These are phyloP conservation scores for Schizophyllum amplum DNA, from an alignment of 1,284 basidiomycete genomes.

Conservation along the genomic window DNA sequence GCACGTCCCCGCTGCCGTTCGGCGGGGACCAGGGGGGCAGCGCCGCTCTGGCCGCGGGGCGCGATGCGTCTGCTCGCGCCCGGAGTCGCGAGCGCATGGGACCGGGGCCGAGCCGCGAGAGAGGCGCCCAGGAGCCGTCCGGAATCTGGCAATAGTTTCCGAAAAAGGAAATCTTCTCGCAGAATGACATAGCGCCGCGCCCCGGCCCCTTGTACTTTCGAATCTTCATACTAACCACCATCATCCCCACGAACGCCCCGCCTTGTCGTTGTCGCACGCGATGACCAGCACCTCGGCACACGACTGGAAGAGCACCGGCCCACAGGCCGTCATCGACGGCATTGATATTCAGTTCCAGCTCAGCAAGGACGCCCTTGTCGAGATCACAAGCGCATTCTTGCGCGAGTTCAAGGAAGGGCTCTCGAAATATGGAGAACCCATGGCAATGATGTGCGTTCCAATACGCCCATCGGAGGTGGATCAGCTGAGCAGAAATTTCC, in stretches of 20 bases:
- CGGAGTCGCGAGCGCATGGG: background rate
- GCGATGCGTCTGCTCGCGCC: background rate
- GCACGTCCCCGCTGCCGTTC: no score
- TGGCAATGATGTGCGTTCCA: slow-evolving; percentile 81
- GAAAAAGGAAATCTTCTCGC: background rate
- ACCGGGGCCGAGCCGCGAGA: background rate
- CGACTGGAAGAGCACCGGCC: background rate
- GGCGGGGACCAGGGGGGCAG: background rate
- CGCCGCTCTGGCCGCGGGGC: background rate
- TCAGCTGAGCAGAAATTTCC: slow-evolving; percentile 10
- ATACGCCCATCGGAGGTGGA: background rate
- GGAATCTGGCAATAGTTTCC: background rate
- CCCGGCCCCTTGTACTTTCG: background rate
- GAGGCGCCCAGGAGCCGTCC: no score
- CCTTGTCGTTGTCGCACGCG: background rate
- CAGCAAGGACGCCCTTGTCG: slow-evolving; percentile 47
- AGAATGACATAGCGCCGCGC: background rate
- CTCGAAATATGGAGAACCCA: slow-evolving; percentile 60
- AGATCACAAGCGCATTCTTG: slow-evolving; percentile 74
- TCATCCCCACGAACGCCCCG: background rate
- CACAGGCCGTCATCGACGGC: slow-evolving; percentile 32
- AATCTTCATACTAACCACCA: background rate
- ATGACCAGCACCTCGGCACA: background rate
- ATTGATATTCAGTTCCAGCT: slow-evolving; percentile 70
- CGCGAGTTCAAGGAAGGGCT: slow-evolving; percentile 72